Base-by-base conservation (phyloP, 2,329 filamentous ascomycete species). In the Diplodia corticola region DNA sequence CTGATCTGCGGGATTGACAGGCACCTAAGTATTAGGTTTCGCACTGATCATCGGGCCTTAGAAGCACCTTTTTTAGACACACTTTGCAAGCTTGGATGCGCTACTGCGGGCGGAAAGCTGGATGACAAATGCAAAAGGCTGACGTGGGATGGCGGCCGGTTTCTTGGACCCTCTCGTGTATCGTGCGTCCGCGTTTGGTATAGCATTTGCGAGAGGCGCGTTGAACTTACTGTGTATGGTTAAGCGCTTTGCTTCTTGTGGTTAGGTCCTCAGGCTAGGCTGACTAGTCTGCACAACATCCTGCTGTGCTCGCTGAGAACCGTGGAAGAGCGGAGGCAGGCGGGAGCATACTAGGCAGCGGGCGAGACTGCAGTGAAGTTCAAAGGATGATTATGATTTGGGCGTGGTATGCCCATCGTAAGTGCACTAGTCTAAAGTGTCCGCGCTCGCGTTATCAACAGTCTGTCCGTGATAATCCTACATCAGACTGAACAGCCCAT, bases 401-500 rank as follows among this genome's bases (percentile, higher is more conserved):
- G 9, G 7, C 6, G 10, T 20, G 17, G 13, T 50, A 50, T 50
- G 20, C 4, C 15, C 10, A 44, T 44, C 40, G 48, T 50, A 50
- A 35, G 20, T 22, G 24, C 10, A 22, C 51, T 37, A 44, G 40
- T 44, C 40, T 20, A 44, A 55, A 55, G 30, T 37, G 51, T 7
- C 30, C 30, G 30, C 30, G 30, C 30, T 33, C 30, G 33, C 40
- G 17, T 20, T 44, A n/a, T 44, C n/a, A 20, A 44, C 51, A 24
- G 35, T 60, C 37, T 48, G 37, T 30, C 55, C 40, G 37, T 60
- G 37, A 35, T 60, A 55, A 35, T 60, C 55, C 37, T 60, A 60
- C 55, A 60, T 26, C 49, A n/a, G 26, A 28, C 49, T 10, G 49
- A n/a, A n/a, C 26, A 20, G 15, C 24, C 7, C 5, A 33, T 17